Evolutionary conservation across 805 yeast genomes (phyloP).

Genomic region (Metschnikowia aberdeeniae): DNA sequence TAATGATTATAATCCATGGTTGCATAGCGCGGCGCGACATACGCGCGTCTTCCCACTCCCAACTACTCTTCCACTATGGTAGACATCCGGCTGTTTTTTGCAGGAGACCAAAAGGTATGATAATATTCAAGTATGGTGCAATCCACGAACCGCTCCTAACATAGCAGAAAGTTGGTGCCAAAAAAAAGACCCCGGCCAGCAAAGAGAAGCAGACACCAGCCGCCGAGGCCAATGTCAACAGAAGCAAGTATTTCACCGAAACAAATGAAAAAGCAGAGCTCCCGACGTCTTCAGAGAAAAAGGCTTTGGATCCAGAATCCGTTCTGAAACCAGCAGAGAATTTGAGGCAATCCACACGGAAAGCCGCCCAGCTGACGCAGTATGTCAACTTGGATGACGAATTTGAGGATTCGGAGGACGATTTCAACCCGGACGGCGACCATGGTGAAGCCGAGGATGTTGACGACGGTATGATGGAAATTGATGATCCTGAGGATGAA

Average conservation of each 20-base stretch:
- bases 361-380: conserved; percentile 10
- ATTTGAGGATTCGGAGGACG: conserved; percentile 23
- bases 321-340: neutral
- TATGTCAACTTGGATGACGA: conserved; percentile 17
- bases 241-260: neutral
- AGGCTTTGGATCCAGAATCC: neutral
- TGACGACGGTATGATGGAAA: conserved; percentile 5
- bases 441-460: conserved; percentile 11
- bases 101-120: conserved; percentile 5
- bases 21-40: neutral
- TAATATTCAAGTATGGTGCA: neutral
- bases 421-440: conserved; percentile 20
- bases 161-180: neutral
- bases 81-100: conserved; percentile 20
- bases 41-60: neutral
- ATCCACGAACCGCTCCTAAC: neutral
- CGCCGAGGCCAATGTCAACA: conserved; percentile 1
- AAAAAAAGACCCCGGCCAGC: neutral
- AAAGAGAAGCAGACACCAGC: neutral
- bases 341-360: conserved; percentile 11
- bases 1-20: no score
- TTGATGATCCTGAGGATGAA: conserved; percentile 18
- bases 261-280: neutral
- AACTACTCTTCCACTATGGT: conserved; percentile 11
- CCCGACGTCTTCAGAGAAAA: neutral